A percentile compares a stretch with the other conserved stretches of the same genome.
These are phyloP conservation scores for Sinapis alba DNA, from an alignment of 441 rosid species.

Conservation along the genomic window DNA sequence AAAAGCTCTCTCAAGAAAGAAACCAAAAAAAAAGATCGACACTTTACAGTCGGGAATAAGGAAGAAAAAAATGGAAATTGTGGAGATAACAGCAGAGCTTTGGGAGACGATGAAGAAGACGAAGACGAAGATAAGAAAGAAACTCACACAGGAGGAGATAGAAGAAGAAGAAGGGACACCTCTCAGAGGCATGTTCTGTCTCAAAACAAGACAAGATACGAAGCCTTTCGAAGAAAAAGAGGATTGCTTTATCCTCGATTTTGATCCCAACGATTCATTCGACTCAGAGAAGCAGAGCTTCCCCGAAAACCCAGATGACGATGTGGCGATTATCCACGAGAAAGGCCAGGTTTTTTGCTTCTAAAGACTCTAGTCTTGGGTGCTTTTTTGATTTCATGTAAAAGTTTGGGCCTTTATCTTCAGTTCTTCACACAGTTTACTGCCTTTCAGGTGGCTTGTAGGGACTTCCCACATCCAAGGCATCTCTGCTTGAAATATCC, in stretches of 20 bases:
- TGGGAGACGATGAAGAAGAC: background rate
- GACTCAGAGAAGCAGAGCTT: background rate
- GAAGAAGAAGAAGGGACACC: background rate
- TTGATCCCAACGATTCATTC: background rate
- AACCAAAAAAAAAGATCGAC: background rate
- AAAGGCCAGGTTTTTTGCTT: background rate
- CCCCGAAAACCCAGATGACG: background rate
- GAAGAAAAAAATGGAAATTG: background rate
- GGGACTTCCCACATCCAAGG: background rate
- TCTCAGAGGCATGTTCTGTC: background rate
- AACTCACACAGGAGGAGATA: background rate
- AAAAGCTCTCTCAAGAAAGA: background rate
- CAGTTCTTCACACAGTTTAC: too few species aligned
- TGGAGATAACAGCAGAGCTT: background rate
- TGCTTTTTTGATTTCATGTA: background rate
- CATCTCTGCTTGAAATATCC: background rate
- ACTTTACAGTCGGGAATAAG: background rate
- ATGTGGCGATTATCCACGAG: background rate
- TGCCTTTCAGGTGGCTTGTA: background rate
- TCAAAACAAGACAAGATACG: background rate
- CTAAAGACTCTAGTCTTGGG: background rate
- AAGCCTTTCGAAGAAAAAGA: background rate
- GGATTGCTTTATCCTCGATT: slow-evolving; percentile 3
- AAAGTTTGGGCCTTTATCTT: background rate
- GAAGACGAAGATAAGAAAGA: background rate